A percentile compares a stretch with the other conserved stretches of the same genome.
Conservation (phyloP, 2,329 filamentous ascomycete species). For the Ceratocystis diversiconidia region DNA sequence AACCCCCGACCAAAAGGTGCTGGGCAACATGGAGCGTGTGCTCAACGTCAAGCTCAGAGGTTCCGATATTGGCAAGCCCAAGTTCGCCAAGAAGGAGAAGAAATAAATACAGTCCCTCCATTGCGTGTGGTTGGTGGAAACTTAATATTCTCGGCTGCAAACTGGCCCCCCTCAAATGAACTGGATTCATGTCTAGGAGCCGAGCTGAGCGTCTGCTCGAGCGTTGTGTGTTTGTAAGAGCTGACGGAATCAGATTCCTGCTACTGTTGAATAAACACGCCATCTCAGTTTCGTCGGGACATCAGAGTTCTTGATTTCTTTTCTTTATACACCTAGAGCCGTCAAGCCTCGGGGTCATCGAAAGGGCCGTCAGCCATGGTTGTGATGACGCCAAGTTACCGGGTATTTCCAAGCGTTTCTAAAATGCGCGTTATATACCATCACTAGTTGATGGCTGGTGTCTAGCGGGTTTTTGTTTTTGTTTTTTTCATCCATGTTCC, state of each 20-base stretch:
- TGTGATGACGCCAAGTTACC: not conserved
- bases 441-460: not conserved
- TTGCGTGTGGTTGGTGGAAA: not conserved
- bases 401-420: not conserved
- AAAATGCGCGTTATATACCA: not conserved
- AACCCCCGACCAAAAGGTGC: slow-evolving; percentile 69
- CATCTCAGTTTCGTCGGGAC: not conserved
- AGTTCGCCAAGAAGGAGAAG: slow-evolving; percentile 53
- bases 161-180: not conserved
- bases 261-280: not conserved
- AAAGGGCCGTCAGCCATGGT: not conserved
- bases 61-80: slow-evolving; percentile 68
- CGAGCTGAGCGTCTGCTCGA: not conserved
- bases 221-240: not conserved
- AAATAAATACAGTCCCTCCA: slow-evolving; percentile 11
- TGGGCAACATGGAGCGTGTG: slow-evolving; percentile 63
- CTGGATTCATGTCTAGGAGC: not conserved
- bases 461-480: not conserved
- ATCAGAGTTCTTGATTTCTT: not conserved
- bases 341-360: not conserved
- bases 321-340: not conserved
- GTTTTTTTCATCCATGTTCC: not conserved
- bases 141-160: not conserved
- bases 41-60: slow-evolving; percentile 83
- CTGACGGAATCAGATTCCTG: not conserved